A percentile compares a stretch with the other conserved stretches of the same genome.
Conservation (phyloP, 2,329 filamentous ascomycete genomes). For the Alternaria triticimaculans region DNA sequence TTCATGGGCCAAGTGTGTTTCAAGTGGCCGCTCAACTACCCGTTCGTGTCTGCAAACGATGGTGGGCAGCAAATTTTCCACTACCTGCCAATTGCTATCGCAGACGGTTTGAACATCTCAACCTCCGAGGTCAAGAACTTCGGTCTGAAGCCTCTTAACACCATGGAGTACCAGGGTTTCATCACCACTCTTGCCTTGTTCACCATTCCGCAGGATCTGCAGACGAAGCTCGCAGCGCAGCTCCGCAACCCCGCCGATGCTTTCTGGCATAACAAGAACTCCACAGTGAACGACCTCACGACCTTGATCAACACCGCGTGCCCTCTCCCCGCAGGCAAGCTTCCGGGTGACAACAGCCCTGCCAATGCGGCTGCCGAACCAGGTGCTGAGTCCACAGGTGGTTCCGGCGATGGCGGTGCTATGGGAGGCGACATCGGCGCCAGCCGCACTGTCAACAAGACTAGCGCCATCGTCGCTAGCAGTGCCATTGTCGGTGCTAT, state of each 20-base stretch:
- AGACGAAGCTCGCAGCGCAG: constrained; percentile 68
- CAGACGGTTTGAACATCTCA: constrained; percentile 64
- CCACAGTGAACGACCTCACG: constrained; percentile 75
- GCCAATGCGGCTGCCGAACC: constrained; percentile 52
- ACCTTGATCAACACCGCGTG: constrained; percentile 84
- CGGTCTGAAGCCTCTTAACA: constrained; percentile 78
- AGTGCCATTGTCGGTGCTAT: constrained; percentile 79
- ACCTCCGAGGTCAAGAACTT: constrained; percentile 67
- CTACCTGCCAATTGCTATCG: constrained; percentile 74
- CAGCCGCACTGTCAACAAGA: constrained; percentile 66
- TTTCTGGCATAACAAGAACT: constrained; percentile 74
- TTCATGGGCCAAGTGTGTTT: constrained; percentile 86
- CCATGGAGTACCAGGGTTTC: constrained; percentile 71
- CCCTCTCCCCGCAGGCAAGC: constrained; percentile 63
- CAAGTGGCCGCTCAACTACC: constrained; percentile 79
- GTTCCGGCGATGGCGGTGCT: constrained; percentile 56
- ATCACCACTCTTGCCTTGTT: constrained; percentile 76
- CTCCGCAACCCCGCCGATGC: constrained; percentile 74
- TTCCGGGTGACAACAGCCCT: constrained; percentile 49
- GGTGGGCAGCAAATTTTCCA: constrained; percentile 86
- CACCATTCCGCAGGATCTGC: constrained; percentile 54
- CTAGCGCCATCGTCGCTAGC: constrained; percentile 73
- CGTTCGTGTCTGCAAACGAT: constrained; percentile 74
- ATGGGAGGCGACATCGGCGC: constrained; percentile 58
- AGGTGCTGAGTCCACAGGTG: constrained; percentile 37